These are phyloP conservation scores for Hyaloperonospora arabidopsidis DNA, from an alignment of 352 stramenopile species.

Conservation along the genomic window DNA sequence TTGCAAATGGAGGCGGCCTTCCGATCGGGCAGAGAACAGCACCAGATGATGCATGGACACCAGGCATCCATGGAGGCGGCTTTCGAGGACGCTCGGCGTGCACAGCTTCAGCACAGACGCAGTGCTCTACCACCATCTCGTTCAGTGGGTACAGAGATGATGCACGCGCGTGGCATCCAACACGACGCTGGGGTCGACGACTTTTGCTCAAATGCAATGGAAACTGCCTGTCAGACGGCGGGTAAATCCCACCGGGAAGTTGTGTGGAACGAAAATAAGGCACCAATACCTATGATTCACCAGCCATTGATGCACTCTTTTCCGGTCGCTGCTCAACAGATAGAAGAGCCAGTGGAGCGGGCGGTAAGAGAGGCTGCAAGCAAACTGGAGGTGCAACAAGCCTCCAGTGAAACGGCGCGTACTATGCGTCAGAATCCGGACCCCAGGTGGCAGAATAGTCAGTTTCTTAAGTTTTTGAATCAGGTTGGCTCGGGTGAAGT, in stretches of 20 bases:
- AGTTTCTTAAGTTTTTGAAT: constrained; percentile 85
- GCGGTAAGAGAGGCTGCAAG: constrained; percentile 20
- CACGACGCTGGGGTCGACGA: constrained; percentile 63
- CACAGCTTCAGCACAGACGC: constrained; percentile 41
- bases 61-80: constrained; percentile 56
- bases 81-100: constrained; percentile 45
- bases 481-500: constrained; percentile 65
- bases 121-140: constrained; percentile 20
- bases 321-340: constrained; percentile 11
- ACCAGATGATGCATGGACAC: constrained; percentile 41
- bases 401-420: constrained; percentile 59
- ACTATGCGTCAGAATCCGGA: constrained; percentile 75
- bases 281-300: constrained; percentile 33
- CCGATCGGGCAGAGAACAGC: constrained; percentile 31
- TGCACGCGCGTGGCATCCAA: constrained; percentile 24
- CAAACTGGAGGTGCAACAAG: constrained; percentile 40
- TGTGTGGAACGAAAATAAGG: constrained; percentile 55
- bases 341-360: constrained; percentile 22
- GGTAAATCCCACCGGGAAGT: constrained; percentile 56
- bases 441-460: constrained; percentile 78
- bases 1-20: constrained; percentile 66
- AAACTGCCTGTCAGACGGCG: constrained; percentile 53
- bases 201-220: constrained; percentile 50
- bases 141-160: constrained; percentile 26
- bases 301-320: constrained; percentile 25